These are phyloP conservation scores for Nicotiana noctiflora DNA, from an alignment of 257 asterid species.

Conservation along the genomic window DNA sequence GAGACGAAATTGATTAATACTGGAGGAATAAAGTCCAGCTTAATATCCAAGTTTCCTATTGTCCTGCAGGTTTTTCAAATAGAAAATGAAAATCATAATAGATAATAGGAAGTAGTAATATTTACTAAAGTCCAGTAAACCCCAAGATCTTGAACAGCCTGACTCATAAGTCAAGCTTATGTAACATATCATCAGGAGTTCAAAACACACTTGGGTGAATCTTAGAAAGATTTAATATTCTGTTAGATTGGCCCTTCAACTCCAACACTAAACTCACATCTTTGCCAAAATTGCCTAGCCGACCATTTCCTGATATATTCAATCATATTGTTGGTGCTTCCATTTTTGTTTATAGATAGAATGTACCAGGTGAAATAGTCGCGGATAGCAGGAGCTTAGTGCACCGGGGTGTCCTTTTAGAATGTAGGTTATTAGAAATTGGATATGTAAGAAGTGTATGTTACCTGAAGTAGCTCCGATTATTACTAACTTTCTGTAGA, in stretches of 20 bases:
- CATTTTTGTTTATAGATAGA: background rate
- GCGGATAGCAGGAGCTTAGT: too few relatives aligned
- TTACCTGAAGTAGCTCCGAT: conserved; percentile 79
- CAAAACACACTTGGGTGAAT: too few relatives aligned
- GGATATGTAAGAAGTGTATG: background rate
- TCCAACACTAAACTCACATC: too few relatives aligned
- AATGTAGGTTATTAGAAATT: background rate
- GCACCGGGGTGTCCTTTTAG: too few relatives aligned
- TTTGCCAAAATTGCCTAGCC: too few relatives aligned
- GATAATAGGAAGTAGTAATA: background rate
- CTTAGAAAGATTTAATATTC: too few relatives aligned
- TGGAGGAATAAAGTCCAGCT: conserved; percentile 71
- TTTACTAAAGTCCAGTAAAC: too few relatives aligned
- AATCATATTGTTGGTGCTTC: background rate
- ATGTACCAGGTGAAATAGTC: background rate
- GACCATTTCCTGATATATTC: background rate
- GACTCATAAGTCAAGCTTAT: too few relatives aligned
- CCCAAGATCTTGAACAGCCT: too few relatives aligned
- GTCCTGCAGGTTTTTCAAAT: conserved; percentile 45
- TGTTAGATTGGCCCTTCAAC: too few relatives aligned
- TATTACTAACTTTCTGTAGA: conserved; percentile 52
- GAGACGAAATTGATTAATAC: conserved; percentile 71
- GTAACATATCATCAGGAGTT: too few relatives aligned
- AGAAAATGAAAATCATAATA: background rate
- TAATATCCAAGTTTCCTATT: conserved; percentile 73